Evolutionary conservation across 106 monocot species (phyloP), one percentile per base, ranked within the genome.

Genomic region (Platanthera guangdongensis): DNA sequence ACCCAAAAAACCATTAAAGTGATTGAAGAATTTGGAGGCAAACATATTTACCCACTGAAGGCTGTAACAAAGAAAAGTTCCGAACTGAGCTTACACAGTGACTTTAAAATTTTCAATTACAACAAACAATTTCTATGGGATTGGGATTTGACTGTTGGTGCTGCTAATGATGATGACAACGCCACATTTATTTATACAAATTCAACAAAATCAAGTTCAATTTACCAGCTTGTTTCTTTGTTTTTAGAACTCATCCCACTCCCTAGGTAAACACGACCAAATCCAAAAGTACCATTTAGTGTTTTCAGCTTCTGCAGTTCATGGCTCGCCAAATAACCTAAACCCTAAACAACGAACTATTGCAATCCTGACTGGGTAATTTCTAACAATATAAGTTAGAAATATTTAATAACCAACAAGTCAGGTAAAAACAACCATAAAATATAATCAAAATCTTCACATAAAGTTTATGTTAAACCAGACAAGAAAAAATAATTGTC

Each of bases 21-120:
- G 62, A 63, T 63, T 7, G 15, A 63, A 63, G 62, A 63, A 63
- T 25, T 6, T 63, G 62, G 21, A 63, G 62, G 62, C 62, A 63
- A 16, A 63, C 6, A 9, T 1, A 63, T 63, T 63, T 63, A 55
- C 55, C 13, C 55, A 3, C 19, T 25, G 22, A 8, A 6, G 62
- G 22, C 62, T 8, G 22, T 22, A 15, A 13, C 5, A 11, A 28
- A 22, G 21, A 63, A 63, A 18, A 63, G 9, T 18, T 9, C 19
- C 22, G 25, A 63, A 63, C 22, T 1, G 21, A 19, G 22, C 21
- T 63, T 55, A 15, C 16, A n/a, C 55, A 55, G 4, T 55, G n/a
- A n/a, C 16, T 39, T 39, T 55, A 55, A 14, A 15, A 55, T 5
- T 55, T 55, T 55, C 10, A 55, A 55, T 4, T 6, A 4, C 5